Percentiles rank a stretch among this genome's conserved stretches.
Evolutionary conservation across 1,284 basidiomycete species (phyloP).

Genomic region (Inonotus obliquus): DNA sequence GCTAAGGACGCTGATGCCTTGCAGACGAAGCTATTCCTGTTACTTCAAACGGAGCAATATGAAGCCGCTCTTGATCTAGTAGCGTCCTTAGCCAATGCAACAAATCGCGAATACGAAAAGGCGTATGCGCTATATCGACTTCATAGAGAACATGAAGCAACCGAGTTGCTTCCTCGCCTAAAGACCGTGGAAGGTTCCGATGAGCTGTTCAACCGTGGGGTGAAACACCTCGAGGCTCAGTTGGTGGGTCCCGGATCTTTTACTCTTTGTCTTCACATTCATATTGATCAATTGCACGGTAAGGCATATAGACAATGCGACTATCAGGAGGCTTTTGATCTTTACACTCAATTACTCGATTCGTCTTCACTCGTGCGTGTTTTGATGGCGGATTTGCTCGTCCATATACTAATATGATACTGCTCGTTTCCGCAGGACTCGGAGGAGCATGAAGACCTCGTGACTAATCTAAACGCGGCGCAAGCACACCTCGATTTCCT

Average conservation of each 20-base stretch:
- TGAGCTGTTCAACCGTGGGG: constrained; percentile 53
- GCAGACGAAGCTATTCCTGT: constrained; percentile 77
- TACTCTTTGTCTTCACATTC: neutral
- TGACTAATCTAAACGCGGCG: constrained; percentile 76
- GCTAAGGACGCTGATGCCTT: constrained; percentile 67
- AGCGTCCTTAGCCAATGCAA: constrained; percentile 29
- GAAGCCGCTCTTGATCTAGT: constrained; percentile 46
- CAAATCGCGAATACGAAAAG: constrained; percentile 56
- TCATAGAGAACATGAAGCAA: constrained; percentile 66
- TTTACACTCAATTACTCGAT: constrained; percentile 77
- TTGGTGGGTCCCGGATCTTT: constrained; percentile 45
- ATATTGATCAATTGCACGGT: constrained; percentile 14
- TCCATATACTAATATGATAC: neutral
- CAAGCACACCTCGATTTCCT: constrained; percentile 81
- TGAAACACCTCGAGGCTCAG: constrained; percentile 79
- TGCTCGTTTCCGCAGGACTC: constrained; percentile 48
- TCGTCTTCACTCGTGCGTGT: constrained; percentile 62
- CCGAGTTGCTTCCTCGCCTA: constrained; percentile 45
- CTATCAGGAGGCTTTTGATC: constrained; percentile 65
- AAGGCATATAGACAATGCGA: constrained; percentile 75
- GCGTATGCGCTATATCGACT: constrained; percentile 81
- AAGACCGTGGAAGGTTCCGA: constrained; percentile 35
- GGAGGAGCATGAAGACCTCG: constrained; percentile 83
- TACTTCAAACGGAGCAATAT: constrained; percentile 82
- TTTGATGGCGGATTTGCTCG: constrained; percentile 6